Percentiles rank a stretch among this genome's conserved stretches.
Conservation (phyloP, 306 rosid species). For the Medicago truncatula region DNA sequence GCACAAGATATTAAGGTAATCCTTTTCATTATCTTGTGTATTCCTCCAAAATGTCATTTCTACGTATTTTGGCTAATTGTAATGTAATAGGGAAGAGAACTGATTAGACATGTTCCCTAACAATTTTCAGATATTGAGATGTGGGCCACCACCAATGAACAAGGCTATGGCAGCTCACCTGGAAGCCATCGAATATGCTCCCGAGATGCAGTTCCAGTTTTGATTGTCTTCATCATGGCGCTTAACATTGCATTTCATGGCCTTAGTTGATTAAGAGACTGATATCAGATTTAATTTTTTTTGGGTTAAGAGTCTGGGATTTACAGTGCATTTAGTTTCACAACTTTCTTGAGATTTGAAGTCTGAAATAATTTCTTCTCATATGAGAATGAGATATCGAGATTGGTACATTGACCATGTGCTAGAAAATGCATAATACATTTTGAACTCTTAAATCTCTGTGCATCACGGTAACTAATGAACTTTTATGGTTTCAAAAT, state of each 20-base stretch:
- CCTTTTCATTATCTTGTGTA: neutral
- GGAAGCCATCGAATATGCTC: slow-evolving; percentile 67
- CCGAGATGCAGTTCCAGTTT: slow-evolving; percentile 93
- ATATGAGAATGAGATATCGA: slow-evolving; percentile 33
- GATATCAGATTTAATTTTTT: neutral
- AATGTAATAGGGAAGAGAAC: slow-evolving; percentile 21
- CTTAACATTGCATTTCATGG: slow-evolving; percentile 35
- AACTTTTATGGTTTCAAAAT: neutral
- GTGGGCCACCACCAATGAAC: slow-evolving; percentile 99
- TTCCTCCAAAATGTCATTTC: neutral
- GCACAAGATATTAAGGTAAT: slow-evolving; percentile 75
- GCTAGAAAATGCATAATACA: neutral
- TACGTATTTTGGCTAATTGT: neutral
- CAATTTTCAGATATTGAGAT: slow-evolving; percentile 74
- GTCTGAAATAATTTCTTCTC: slow-evolving; percentile 45
- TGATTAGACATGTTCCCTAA: slow-evolving; percentile 1
- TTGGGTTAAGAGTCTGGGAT: slow-evolving; percentile 14
- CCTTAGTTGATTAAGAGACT: slow-evolving; percentile 25
- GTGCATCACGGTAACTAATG: neutral
- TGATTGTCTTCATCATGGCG: slow-evolving; percentile 50
- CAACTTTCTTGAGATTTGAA: slow-evolving; percentile 26
- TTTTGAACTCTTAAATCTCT: neutral
- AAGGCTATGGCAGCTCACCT: slow-evolving; percentile 93
- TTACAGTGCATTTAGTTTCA: slow-evolving; percentile 27
- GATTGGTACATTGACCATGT: slow-evolving; percentile 18